Evolutionary conservation across 2,329 filamentous ascomycete genomes (phyloP), one percentile per base, ranked within the genome.

Genomic region (Talaromyces sp.): DNA sequence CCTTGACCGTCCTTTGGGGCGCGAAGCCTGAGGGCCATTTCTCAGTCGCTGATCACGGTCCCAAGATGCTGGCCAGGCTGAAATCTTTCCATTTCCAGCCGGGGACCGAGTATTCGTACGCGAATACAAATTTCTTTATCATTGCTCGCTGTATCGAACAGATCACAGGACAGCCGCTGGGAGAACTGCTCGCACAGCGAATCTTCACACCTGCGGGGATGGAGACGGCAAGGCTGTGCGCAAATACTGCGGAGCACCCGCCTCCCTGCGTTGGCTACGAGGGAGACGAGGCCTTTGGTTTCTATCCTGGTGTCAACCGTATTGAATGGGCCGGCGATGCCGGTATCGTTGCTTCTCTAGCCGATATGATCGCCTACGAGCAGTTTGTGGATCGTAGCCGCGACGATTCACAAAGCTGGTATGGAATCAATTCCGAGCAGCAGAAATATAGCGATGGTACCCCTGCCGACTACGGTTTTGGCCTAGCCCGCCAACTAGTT

Each of bases 321-420:
- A 80, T 81, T 55, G 76, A 81, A 62, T 81, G 79, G 79, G 72
- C 78, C 18, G 79, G 78, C 3, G 79, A 81, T 68, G 79, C 79
- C 5, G 79, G 79, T 7, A 67, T 80, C 12, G 76, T 75, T 3
- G 78, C 77, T 56, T 76, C 77, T 5, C 72, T 81, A 2, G 66
- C 68, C n/a, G 79, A 81, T 64, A 80, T 81, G 79, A 72, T 80
- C 56, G 76, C 76, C 0, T 81, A 79, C 61, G 79, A 81, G 64
- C 70, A 74, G 63, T 76, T 73, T 64, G 64, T 81, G 14, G 70
- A 80, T 57, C 64, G 61, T 36, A 68, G 68, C 4, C 69, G 66
- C 53, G 63, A 66, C 6, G 74, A 78, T 40, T 51, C 62, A 4
- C 27, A 72, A 5, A 76, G 73, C 63, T 68, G 72, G 63, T 80